Evolutionary conservation across 192 early-diverging fungal genomes (phyloP), one percentile per base, ranked within the genome.

Genomic region (Phycomyces blakesleeanus): DNA sequence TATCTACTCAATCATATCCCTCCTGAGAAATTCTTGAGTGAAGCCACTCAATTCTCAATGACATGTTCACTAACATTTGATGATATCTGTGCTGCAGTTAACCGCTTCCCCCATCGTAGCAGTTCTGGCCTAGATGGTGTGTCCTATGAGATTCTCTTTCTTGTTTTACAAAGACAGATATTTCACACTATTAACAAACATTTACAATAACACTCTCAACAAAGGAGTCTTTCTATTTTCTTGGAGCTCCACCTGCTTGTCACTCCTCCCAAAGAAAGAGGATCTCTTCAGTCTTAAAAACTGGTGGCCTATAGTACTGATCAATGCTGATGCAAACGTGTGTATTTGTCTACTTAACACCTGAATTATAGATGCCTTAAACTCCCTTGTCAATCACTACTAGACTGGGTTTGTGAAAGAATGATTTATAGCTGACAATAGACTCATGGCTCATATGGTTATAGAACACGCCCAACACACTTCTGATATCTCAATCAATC

Each of bases 251-350:
- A 62, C 71, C 1, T 25, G 27, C 20, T 50, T 74, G 58, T 27
- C 60, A 25, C 25, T 66, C 6, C 62, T 68, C 0, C 44, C 38
- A 21, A 74, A 68, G 49, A 68, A 64, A 50, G 64, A 59, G 0
- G 57, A 63, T 21, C 8, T 59, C 12, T 11, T 26, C 14, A 10
- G 40, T 0, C 47, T 68, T 12, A 51, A 54, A 5, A 76, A 51
- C 25, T 66, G 44, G 44, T 0, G n/a, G 14, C 64, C 55, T 38
- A 26, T 66, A 0, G 34, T 49, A 22, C 34, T 58, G 0, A 66
- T 53, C 15, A 66, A 59, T 18, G 44, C 29, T 5, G 57, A 67
- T 20, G 56, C 39, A 0, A 67, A 54, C n/a, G 7, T 67, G 0
- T 59, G 59, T 40, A 65, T 55, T 3, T 9, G 44, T 24, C 0